Evolutionary conservation across 345 rosid species (phyloP).

Genomic region (Pelargonium nanum): DNA sequence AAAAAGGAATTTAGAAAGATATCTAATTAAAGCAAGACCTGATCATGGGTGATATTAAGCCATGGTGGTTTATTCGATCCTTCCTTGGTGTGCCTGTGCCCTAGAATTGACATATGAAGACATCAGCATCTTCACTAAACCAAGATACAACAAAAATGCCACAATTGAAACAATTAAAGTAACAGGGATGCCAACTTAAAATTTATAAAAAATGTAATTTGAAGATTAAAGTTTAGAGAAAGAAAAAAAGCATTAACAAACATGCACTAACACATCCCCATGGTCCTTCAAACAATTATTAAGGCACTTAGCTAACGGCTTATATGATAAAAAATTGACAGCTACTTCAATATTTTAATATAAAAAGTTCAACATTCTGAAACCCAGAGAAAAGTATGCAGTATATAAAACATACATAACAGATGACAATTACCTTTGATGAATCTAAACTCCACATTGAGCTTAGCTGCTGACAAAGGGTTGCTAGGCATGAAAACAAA

Average conservation of each 20-base stretch:
- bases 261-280: background rate
- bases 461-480: slow-evolving; percentile 57
- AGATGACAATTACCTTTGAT: slow-evolving; percentile 40
- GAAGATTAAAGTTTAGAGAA: background rate
- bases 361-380: background rate
- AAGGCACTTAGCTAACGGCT: background rate
- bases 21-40: slow-evolving; percentile 27
- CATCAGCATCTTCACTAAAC: background rate
- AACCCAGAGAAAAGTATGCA: background rate
- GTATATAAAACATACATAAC: background rate
- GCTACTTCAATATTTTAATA: background rate
- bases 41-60: slow-evolving; percentile 72
- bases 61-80: slow-evolving; percentile 74
- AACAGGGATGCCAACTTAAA: background rate
- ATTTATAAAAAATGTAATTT: background rate
- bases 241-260: background rate
- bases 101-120: slow-evolving; percentile 23
- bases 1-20: background rate
- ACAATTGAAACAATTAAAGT: background rate
- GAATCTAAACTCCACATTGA: slow-evolving; percentile 50
- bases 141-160: background rate
- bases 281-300: background rate
- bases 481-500: slow-evolving; percentile 51
- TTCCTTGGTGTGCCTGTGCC: slow-evolving; percentile 65
- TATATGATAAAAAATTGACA: background rate